phyloP scores from a whole-genome alignment of 805 yeast genomes.

The Teunomyces cretensis region DNA sequence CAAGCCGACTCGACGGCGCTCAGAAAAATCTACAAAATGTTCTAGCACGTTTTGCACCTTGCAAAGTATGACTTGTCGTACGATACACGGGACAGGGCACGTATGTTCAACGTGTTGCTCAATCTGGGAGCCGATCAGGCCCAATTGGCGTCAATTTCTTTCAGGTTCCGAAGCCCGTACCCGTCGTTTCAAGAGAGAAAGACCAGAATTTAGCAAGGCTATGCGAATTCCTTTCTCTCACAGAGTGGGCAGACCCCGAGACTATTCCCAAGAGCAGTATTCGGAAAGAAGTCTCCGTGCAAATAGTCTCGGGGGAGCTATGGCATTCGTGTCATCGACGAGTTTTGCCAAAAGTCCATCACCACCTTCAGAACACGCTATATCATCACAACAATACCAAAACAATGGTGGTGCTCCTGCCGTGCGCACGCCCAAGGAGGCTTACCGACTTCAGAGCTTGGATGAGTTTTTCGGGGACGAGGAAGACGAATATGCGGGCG shows the following conservation, averaged over 20 bases:
- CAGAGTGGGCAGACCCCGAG: constrained; percentile 46
- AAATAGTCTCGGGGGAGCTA: constrained; percentile 5
- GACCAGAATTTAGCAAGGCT: constrained; percentile 1
- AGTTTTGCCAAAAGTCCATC: constrained; percentile 14
- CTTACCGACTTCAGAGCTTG: constrained; percentile 68
- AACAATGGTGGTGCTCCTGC: neutral
- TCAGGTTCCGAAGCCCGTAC: constrained; percentile 75
- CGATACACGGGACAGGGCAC: constrained; percentile 82
- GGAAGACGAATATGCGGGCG: constrained; percentile 15
- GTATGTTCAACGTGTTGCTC: constrained; percentile 66
- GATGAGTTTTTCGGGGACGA: constrained; percentile 76
- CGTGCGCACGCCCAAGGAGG: constrained; percentile 17
- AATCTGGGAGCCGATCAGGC: constrained; percentile 41
- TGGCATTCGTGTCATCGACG: neutral
- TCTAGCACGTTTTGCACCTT: constrained; percentile 58
- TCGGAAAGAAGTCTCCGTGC: constrained; percentile 24
- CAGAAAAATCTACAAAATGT: constrained; percentile 45
- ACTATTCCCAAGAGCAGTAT: constrained; percentile 29
- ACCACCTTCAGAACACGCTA: constrained; percentile 21
- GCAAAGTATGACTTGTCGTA: constrained; percentile 71
- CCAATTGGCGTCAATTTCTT: constrained; percentile 68
- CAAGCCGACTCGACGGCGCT: constrained; percentile 16
- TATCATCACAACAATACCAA: constrained; percentile 20
- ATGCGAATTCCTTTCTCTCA: constrained; percentile 25
- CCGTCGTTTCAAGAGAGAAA: constrained; percentile 23